These are phyloP conservation scores for Acanthamoeba royreba DNA, from an alignment of 208 protist genomes.

Conservation along the genomic window DNA sequence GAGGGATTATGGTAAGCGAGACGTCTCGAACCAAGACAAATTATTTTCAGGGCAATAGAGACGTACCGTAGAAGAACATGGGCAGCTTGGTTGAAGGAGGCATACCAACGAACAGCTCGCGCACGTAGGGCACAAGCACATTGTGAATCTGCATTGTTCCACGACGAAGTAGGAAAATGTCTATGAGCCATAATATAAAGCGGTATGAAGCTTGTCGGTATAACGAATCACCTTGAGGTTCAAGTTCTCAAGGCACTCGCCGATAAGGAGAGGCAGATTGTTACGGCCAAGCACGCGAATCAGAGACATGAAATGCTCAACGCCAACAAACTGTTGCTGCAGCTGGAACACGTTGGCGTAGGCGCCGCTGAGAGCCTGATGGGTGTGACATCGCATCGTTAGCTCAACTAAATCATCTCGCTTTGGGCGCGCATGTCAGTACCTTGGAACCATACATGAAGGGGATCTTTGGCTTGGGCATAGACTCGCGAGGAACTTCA, in stretches of 20 bases:
- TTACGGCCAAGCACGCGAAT: conserved; percentile 57
- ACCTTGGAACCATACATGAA: conserved; percentile 68
- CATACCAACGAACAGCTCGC: conserved; percentile 67
- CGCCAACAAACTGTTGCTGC: conserved; percentile 70
- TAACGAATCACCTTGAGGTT: conserved; percentile 71
- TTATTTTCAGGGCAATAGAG: neutral
- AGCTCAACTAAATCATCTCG: neutral
- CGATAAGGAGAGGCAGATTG: conserved; percentile 63
- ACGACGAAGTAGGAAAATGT: no score
- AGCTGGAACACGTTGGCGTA: conserved; percentile 57
- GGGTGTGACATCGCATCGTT: neutral
- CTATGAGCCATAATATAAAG: no score
- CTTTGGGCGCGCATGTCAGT: neutral
- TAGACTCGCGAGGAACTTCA: conserved; percentile 40
- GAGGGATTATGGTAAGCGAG: neutral
- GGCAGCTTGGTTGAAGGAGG: conserved; percentile 68
- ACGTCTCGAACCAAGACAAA: neutral
- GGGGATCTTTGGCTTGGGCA: conserved; percentile 41
- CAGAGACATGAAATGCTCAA: conserved; percentile 58
- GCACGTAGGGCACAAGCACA: conserved; percentile 67
- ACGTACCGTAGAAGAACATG: conserved; percentile 63
- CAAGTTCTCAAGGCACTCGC: conserved; percentile 59
- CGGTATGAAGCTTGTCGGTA: no score
- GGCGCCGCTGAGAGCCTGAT: conserved; percentile 47
- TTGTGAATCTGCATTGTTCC: conserved; percentile 63